These are phyloP conservation scores for Aspergillus coremiiformis DNA, from an alignment of 495 filamentous ascomycete species.

Conservation along the genomic window DNA sequence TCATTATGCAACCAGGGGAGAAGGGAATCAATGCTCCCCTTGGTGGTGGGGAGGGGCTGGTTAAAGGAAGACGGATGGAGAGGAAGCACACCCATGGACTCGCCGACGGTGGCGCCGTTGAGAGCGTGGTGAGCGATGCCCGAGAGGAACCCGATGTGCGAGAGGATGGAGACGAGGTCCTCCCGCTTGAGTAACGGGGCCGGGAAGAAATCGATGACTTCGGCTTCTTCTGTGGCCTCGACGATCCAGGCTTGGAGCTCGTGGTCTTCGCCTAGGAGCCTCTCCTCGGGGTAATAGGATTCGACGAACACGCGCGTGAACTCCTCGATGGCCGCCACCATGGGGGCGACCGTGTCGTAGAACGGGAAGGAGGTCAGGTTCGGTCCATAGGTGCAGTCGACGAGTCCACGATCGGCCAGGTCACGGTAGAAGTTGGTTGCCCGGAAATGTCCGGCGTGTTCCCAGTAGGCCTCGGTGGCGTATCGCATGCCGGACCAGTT, in stretches of 20 bases:
- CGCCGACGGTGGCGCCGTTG: not conserved
- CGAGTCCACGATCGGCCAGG: not conserved
- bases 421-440: not conserved
- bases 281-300: not conserved
- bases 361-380: not conserved
- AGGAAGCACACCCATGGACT: not conserved
- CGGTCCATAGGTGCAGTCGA: slow-evolving; percentile 1
- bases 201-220: not conserved
- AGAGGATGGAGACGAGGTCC: not conserved
- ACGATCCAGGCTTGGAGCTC: not conserved
- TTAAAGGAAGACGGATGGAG: slow-evolving; percentile 2
- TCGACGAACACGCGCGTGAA: not conserved
- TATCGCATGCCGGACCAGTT: not conserved
- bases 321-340: not conserved
- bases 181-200: not conserved
- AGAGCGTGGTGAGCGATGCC: slow-evolving; percentile 2
- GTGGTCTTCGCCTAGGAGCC: not conserved
- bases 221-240: not conserved
- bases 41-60: not conserved
- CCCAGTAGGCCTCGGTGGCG: slow-evolving; percentile 2
- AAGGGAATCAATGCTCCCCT: not conserved
- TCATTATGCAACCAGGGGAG: slow-evolving; percentile 2
- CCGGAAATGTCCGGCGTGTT: slow-evolving; percentile 1
- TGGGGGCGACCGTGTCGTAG: not conserved
- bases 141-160: not conserved